Conservation (phyloP, 1,284 basidiomycete genomes). For the Heliocybe sulcata region DNA sequence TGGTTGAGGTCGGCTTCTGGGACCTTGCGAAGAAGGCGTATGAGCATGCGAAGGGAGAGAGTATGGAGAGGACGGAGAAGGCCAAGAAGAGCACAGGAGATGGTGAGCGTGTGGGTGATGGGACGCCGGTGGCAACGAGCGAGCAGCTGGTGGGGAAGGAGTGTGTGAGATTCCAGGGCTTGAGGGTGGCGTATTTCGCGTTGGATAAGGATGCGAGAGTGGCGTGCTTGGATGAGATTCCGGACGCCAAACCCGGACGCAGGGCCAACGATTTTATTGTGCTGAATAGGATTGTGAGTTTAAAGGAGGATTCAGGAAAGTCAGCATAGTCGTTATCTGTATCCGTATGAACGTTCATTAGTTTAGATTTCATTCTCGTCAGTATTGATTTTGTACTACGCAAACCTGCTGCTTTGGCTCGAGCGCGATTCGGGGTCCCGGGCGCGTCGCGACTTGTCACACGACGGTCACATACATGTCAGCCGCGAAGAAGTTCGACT, state of each 20-base stretch:
- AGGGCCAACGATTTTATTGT: constrained; percentile 74
- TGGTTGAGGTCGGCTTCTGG: constrained; percentile 92
- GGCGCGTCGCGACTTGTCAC: too few relatives aligned
- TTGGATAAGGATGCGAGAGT: constrained; percentile 82
- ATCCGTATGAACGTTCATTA: neutral
- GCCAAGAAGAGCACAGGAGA: constrained; percentile 39
- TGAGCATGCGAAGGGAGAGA: constrained; percentile 60
- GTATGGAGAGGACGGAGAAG: constrained; percentile 58
- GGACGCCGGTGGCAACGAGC: constrained; percentile 63
- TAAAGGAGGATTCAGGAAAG: constrained; percentile 97
- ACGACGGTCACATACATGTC: too few relatives aligned
- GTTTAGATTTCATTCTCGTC: too few relatives aligned
- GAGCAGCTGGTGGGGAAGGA: constrained; percentile 89
- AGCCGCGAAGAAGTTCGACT: too few relatives aligned
- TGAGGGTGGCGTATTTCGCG: constrained; percentile 94
- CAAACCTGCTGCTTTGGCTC: too few relatives aligned
- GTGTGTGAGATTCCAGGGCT: constrained; percentile 93
- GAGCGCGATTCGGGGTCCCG: too few relatives aligned
- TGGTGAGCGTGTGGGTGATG: constrained; percentile 26
- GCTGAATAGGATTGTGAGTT: constrained; percentile 88
- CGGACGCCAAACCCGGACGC: constrained; percentile 32
- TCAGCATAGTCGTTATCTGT: constrained; percentile 20
- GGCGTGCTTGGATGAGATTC: constrained; percentile 51
- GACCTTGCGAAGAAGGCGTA: constrained; percentile 69
- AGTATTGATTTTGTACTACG: too few relatives aligned